Conservation (phyloP, 148 eudicot genomes). For the Amaranthus palmeri region DNA sequence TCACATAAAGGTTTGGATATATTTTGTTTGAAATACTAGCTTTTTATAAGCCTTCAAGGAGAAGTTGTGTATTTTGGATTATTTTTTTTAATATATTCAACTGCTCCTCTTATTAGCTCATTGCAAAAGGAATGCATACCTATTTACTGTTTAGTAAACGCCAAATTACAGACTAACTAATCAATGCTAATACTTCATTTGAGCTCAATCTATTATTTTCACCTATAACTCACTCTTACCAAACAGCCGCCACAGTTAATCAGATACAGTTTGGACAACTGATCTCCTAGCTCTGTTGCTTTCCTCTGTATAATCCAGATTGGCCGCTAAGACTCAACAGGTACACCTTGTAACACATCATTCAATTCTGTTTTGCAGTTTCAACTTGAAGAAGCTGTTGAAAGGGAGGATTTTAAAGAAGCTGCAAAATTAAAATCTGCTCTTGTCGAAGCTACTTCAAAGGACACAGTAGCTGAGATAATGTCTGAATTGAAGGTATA, state of each 20-base stretch:
- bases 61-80: no score
- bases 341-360: not conserved
- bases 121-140: no score
- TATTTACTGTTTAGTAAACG: no score
- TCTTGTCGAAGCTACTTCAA: constrained; percentile 68
- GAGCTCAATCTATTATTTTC: no score
- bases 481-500: constrained; percentile 67
- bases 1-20: no score
- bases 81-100: no score
- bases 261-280: not conserved
- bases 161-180: no score
- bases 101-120: no score
- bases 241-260: not conserved
- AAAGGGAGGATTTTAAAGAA: constrained; percentile 88
- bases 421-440: constrained; percentile 79
- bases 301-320: not conserved
- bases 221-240: not conserved
- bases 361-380: constrained; percentile 41
- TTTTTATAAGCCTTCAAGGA: no score
- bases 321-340: not conserved
- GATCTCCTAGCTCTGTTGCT: no score
- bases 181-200: no score
- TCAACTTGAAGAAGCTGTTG: constrained; percentile 91
- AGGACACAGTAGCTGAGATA: constrained; percentile 79
- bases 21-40: no score